These are phyloP conservation scores for Thuja plicata DNA, from an alignment of 83 land plant species.

Conservation along the genomic window DNA sequence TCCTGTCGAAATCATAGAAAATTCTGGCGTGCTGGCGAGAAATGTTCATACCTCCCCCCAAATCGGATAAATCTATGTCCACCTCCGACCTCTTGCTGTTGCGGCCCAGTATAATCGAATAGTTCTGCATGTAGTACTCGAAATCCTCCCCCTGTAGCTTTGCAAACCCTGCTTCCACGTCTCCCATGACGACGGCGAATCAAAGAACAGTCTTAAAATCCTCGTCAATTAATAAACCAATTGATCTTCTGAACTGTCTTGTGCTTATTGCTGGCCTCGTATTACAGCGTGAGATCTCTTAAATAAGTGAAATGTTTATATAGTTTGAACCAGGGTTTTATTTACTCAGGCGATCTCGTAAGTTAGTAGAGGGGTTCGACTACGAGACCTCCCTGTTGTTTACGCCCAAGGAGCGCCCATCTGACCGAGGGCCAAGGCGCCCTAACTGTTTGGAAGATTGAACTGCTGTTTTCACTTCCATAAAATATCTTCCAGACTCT, in stretches of 20 bases:
- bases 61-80: conserved; percentile 87
- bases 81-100: conserved; percentile 90
- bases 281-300: background rate
- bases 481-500: too few relatives aligned
- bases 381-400: background rate
- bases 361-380: background rate
- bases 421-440: background rate
- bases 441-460: too few relatives aligned
- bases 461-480: too few relatives aligned
- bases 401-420: background rate
- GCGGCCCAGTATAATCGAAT: conserved; percentile 91
- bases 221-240: background rate
- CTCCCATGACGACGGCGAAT: conserved; percentile 21
- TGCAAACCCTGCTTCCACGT: conserved; percentile 93
- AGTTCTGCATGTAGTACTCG: conserved; percentile 99
- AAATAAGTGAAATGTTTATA: background rate
- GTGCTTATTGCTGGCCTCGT: background rate
- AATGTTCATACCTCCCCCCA: conserved; percentile 98
- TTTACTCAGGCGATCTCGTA: background rate
- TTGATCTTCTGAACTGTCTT: background rate
- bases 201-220: background rate
- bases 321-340: background rate
- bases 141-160: conserved; percentile 99
- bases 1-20: conserved; percentile 91
- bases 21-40: conserved; percentile 97